A percentile compares a stretch with the other conserved stretches of the same genome.
These are phyloP conservation scores for Aspergillus terreus DNA, from an alignment of 2,329 filamentous ascomycete species.

Conservation along the genomic window DNA sequence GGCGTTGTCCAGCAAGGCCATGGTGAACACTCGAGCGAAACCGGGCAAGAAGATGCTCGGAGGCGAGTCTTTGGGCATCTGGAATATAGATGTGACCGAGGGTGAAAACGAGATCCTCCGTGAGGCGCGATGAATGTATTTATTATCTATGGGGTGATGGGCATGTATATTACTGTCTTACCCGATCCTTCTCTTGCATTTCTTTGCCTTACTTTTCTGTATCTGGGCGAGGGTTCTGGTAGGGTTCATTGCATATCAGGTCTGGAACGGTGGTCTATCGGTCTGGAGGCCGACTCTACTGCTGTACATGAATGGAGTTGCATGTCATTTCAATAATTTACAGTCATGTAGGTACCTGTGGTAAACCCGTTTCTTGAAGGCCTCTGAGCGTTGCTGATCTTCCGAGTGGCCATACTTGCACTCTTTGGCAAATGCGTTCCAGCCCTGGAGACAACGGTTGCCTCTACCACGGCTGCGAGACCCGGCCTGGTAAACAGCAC, in stretches of 20 bases:
- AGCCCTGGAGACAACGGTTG: too few species aligned
- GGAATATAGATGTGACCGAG: constrained; percentile 31
- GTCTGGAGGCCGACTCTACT: neutral
- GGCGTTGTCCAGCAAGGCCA: constrained; percentile 71
- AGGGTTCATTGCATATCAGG: neutral
- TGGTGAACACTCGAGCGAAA: constrained; percentile 51
- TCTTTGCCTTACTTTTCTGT: neutral
- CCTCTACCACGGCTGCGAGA: too few species aligned
- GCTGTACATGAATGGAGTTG: too few species aligned
- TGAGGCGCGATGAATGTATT: constrained; percentile 7
- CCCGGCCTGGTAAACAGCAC: too few species aligned
- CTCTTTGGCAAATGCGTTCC: too few species aligned
- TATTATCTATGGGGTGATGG: neutral
- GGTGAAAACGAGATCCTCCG: constrained; percentile 18
- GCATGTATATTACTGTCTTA: constrained; percentile 7
- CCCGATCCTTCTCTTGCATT: neutral
- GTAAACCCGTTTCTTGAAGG: too few species aligned
- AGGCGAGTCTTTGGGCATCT: constrained; percentile 37
- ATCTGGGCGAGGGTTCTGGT: neutral
- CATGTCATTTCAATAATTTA: too few species aligned
- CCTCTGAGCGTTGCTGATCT: too few species aligned
- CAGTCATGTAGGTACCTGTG: too few species aligned
- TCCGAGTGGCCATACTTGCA: too few species aligned
- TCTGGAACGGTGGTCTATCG: neutral
- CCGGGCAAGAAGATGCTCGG: constrained; percentile 38